Conservation (phyloP, 805 yeast species). For the Candida ficus region DNA sequence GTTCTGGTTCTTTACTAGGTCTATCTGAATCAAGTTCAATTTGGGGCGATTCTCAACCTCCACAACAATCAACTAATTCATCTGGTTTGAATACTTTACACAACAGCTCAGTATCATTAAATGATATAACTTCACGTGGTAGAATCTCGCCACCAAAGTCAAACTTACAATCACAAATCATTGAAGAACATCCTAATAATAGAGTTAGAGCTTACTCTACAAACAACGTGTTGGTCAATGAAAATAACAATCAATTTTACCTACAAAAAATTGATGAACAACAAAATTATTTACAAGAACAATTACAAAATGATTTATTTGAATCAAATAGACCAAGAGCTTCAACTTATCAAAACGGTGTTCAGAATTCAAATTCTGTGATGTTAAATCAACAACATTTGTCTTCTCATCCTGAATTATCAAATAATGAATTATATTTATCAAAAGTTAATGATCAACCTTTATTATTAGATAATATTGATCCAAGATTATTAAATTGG, state of each 20-base stretch:
- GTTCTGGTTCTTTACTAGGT: conserved; percentile 50
- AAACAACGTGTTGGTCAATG: conserved; percentile 19
- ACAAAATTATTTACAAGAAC: conserved; percentile 7
- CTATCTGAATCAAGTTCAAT: conserved; percentile 42
- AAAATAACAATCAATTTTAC: conserved; percentile 15
- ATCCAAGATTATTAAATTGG: conserved; percentile 52
- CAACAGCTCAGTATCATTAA: conserved; percentile 8
- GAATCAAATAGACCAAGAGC: conserved; percentile 33
- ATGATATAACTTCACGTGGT: conserved; percentile 10
- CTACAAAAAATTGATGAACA: conserved; percentile 12
- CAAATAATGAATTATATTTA: conserved; percentile 3
- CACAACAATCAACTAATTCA: conserved; percentile 1
- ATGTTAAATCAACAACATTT: conserved; percentile 13
- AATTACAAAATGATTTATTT: conserved; percentile 7
- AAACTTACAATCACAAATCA: conserved; percentile 6
- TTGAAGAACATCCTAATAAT: conserved; percentile 16
- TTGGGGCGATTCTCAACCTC: conserved; percentile 42
- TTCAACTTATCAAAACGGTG: conserved; percentile 32
- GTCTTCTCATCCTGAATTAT: neutral
- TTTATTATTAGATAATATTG: conserved; percentile 49
- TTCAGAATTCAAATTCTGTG: conserved; percentile 26
- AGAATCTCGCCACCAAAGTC: conserved; percentile 18
- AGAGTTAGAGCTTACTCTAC: conserved; percentile 26
- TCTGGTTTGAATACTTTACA: conserved; percentile 5
- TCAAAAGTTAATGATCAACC: conserved; percentile 21